phyloP scores from a whole-genome alignment of 768 basidiomycete species.

The Serendipita indica region DNA sequence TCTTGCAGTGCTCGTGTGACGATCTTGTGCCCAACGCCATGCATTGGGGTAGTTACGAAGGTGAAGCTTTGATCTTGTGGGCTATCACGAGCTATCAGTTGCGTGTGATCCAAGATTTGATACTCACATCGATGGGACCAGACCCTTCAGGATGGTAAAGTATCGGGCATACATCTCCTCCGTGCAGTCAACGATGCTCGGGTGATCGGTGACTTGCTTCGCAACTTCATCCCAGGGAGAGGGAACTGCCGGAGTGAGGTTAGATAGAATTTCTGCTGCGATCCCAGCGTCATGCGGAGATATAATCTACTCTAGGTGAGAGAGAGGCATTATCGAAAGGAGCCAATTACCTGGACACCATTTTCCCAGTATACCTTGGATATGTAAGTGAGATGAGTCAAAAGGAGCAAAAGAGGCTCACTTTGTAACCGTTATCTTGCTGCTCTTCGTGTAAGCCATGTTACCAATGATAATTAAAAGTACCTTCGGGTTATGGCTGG shows the following conservation, averaged over 20 bases:
- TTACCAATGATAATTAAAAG: constrained; percentile 5
- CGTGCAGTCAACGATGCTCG: constrained; percentile 41
- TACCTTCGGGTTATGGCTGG: constrained; percentile 79
- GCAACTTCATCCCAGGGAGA: constrained; percentile 26
- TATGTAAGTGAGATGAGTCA: constrained; percentile 1
- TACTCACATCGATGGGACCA: constrained; percentile 14
- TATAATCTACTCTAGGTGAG: constrained; percentile 45
- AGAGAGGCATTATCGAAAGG: constrained; percentile 10
- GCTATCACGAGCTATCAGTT: constrained; percentile 29
- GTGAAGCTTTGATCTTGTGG: constrained; percentile 25
- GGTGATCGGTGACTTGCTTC: constrained; percentile 25
- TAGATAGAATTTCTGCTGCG: constrained; percentile 42
- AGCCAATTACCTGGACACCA: constrained; percentile 55
- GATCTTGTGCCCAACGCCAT: constrained; percentile 68
- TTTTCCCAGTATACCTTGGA: constrained; percentile 79
- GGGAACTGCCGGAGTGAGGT: constrained; percentile 37
- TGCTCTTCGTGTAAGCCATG: constrained; percentile 19
- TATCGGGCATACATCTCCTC: constrained; percentile 45
- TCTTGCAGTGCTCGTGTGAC: constrained; percentile 39
- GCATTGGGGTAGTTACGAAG: constrained; percentile 84
- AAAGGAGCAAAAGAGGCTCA: constrained; percentile 17
- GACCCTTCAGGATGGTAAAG: constrained; percentile 28
- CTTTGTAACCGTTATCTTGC: constrained; percentile 86
- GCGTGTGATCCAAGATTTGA: no score
- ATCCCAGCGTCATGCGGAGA: constrained; percentile 72